Conservation (phyloP, 2,329 filamentous ascomycete species). For the Aschersonia sp. region DNA sequence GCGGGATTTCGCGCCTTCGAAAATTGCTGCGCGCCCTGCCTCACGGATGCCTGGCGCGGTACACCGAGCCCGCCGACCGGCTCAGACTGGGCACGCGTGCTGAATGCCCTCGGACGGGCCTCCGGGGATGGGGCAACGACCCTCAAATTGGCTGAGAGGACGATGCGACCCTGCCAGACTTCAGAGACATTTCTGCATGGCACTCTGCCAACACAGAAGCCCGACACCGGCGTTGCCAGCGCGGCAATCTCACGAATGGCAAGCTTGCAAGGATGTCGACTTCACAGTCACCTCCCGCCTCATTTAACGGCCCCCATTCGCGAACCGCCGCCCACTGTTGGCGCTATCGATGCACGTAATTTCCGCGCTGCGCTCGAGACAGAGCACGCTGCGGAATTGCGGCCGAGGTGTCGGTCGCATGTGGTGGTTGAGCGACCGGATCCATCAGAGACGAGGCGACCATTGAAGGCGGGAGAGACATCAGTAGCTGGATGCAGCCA, state of each 20-base stretch:
- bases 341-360: not conserved
- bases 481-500: conserved; percentile 1
- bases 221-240: too few species aligned
- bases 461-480: not conserved
- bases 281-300: not conserved
- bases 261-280: not conserved
- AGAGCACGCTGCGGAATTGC: not conserved
- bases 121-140: too few species aligned
- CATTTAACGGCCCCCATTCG: not conserved
- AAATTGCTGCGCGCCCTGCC: too few species aligned
- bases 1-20: too few species aligned
- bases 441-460: not conserved
- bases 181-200: too few species aligned
- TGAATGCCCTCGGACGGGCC: too few species aligned
- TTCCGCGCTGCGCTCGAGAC: not conserved
- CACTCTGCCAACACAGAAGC: too few species aligned
- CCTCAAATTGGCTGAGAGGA: too few species aligned
- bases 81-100: too few species aligned
- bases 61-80: too few species aligned
- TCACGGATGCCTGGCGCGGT: too few species aligned
- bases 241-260: not conserved
- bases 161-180: too few species aligned
- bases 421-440: not conserved
- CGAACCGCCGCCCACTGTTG: not conserved
- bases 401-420: not conserved